Conservation (phyloP, 1,139 yeast species). For the Candida sanyaensis region DNA sequence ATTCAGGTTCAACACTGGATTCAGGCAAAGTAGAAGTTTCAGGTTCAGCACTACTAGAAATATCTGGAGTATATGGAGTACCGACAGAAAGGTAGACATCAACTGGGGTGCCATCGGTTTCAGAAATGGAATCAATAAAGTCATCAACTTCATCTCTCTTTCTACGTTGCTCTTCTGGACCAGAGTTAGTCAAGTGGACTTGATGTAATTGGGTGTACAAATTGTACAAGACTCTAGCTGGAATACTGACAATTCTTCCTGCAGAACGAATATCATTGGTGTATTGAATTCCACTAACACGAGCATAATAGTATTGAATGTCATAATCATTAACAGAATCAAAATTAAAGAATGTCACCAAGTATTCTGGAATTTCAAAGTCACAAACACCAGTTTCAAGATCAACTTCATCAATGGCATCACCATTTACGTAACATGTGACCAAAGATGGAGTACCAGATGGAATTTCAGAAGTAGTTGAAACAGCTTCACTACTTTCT, state of each 20-base stretch:
- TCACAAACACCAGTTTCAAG: constrained; percentile 46
- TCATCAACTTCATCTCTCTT: constrained; percentile 37
- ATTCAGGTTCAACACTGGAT: constrained; percentile 25
- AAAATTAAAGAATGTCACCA: constrained; percentile 30
- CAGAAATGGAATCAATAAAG: constrained; percentile 30
- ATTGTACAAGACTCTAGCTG: constrained; percentile 31
- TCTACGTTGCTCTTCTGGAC: constrained; percentile 28
- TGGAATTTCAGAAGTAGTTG: too few relatives aligned
- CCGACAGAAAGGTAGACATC: constrained; percentile 16
- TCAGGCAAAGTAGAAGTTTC: constrained; percentile 23
- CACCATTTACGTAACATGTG: constrained; percentile 40
- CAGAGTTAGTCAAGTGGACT: constrained; percentile 21
- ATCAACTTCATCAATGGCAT: constrained; percentile 35
- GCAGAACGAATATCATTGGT: constrained; percentile 39
- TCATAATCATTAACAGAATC: constrained; percentile 32
- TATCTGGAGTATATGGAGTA: constrained; percentile 18
- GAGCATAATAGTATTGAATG: constrained; percentile 39
- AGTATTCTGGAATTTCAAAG: constrained; percentile 33
- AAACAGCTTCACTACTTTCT: too few relatives aligned
- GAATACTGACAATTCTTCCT: constrained; percentile 34
- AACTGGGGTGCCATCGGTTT: constrained; percentile 1
- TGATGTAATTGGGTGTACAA: constrained; percentile 29
- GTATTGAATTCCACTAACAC: constrained; percentile 24
- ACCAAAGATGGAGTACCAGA: constrained; percentile 17
- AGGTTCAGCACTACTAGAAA: too few relatives aligned